Percentiles rank a stretch among this genome's conserved stretches.
These are phyloP conservation scores for Gautieria morchelliformis DNA, from an alignment of 768 basidiomycete genomes.

Conservation along the genomic window DNA sequence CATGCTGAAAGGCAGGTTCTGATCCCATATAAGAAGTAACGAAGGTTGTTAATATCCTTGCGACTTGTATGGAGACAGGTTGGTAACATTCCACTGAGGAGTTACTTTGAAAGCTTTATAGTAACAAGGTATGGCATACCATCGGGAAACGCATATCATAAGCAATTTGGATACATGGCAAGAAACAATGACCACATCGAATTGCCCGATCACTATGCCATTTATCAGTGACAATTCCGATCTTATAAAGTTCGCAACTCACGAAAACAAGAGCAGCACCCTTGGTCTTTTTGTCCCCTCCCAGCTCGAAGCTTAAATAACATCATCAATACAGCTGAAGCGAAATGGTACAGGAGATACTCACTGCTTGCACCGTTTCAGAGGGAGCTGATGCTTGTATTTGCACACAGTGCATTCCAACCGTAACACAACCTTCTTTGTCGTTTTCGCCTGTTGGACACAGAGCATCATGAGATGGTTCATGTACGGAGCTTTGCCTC, in stretches of 20 bases:
- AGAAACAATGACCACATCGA: not conserved
- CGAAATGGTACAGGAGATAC: constrained; percentile 22
- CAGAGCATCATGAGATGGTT: not conserved
- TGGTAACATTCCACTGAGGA: too few relatives aligned
- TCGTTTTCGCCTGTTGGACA: constrained; percentile 74
- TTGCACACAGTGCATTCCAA: constrained; percentile 98
- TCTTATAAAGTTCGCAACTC: constrained; percentile 26
- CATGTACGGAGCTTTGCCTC: constrained; percentile 9
- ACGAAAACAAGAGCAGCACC: constrained; percentile 93
- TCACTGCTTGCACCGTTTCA: constrained; percentile 99
- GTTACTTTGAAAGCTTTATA: too few relatives aligned
- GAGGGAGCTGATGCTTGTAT: constrained; percentile 90
- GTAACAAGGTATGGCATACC: too few relatives aligned
- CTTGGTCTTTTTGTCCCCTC: constrained; percentile 99
- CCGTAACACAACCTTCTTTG: constrained; percentile 98
- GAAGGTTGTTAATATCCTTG: too few relatives aligned
- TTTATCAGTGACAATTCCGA: not conserved
- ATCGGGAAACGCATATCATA: not conserved
- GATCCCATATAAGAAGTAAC: not conserved
- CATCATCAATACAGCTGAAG: not conserved
- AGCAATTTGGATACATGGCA: constrained; percentile 1
- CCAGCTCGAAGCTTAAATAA: constrained; percentile 81
- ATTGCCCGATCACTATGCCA: not conserved
- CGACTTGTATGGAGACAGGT: too few relatives aligned
- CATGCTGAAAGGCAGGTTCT: not conserved